A percentile compares a stretch with the other conserved stretches of the same genome.
Conservation (phyloP, 176 grass and related monocot genomes). For the Elaeis guineensis region DNA sequence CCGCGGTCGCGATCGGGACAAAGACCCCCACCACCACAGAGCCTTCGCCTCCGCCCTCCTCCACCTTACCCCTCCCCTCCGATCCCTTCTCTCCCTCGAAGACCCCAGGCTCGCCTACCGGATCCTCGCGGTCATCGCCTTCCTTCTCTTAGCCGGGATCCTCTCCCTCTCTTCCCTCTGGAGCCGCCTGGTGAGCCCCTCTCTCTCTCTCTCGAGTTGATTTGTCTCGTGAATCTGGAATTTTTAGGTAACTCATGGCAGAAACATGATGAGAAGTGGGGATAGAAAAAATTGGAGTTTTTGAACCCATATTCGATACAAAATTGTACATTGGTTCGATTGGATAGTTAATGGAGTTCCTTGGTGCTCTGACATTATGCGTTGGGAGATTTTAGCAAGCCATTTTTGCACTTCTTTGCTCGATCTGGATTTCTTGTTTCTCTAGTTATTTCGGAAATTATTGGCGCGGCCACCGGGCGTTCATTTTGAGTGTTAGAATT, state of each 20-base stretch:
- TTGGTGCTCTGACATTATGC: no score
- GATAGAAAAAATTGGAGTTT: neutral
- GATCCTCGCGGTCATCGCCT: conserved; percentile 54
- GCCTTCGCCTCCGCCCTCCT: conserved; percentile 34
- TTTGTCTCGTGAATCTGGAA: neutral
- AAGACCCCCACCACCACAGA: conserved; percentile 37
- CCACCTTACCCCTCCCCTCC: conserved; percentile 30
- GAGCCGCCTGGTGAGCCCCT: conserved; percentile 60
- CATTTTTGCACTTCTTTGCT: no score
- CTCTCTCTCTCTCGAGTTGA: neutral
- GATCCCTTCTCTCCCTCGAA: conserved; percentile 60
- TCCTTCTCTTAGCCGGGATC: conserved; percentile 30
- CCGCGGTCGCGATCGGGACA: conserved; percentile 27
- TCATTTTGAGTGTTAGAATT: conserved; percentile 10
- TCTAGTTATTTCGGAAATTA: no score
- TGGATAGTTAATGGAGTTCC: no score
- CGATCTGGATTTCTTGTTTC: no score
- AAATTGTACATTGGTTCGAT: no score
- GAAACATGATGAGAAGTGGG: no score
- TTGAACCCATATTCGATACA: neutral
- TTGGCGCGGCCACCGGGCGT: no score
- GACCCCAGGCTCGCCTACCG: conserved; percentile 50
- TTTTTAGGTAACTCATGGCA: neutral
- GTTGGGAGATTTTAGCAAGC: no score
- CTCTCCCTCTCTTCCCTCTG: conserved; percentile 56